These are phyloP conservation scores for Claviceps spartinae DNA, from an alignment of 2,329 filamentous ascomycete species.

Conservation along the genomic window DNA sequence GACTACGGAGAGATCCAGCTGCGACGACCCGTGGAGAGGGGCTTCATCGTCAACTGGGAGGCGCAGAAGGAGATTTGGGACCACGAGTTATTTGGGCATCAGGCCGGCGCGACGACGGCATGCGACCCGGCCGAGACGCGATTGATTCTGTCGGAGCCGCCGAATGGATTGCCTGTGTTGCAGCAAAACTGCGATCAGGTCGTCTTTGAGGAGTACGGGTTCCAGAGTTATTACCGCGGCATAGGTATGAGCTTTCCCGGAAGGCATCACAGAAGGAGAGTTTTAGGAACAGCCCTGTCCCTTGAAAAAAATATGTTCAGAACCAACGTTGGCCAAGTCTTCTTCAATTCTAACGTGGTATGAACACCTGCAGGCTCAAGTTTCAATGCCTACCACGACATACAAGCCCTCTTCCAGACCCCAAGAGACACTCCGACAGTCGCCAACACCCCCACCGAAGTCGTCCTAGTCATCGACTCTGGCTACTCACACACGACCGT, in stretches of 20 bases:
- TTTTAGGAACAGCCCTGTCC: no score
- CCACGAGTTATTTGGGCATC: constrained; percentile 61
- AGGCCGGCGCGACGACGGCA: constrained; percentile 31
- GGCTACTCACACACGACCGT: constrained; percentile 90
- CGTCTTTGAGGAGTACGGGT: constrained; percentile 94
- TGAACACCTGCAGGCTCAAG: constrained; percentile 40
- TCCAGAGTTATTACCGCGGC: constrained; percentile 69
- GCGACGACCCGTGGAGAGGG: constrained; percentile 81
- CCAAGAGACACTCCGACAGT: constrained; percentile 31
- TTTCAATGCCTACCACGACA: constrained; percentile 72
- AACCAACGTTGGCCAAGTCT: no score
- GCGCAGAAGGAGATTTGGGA: constrained; percentile 94
- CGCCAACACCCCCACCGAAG: constrained; percentile 50
- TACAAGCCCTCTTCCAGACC: constrained; percentile 55
- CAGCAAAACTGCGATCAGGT: constrained; percentile 92
- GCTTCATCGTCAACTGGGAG: constrained; percentile 94
- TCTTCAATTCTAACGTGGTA: no score
- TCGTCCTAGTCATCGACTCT: constrained; percentile 77
- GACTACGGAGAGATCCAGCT: constrained; percentile 87
- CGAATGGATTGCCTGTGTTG: constrained; percentile 66
- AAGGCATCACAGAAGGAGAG: no score
- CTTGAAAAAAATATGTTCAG: no score
- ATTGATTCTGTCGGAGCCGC: constrained; percentile 71
- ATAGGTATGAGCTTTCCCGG: constrained; percentile 35
- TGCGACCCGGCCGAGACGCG: constrained; percentile 74